A percentile compares a stretch with the other conserved stretches of the same genome.
phyloP scores from a whole-genome alignment of 345 rosid genomes.

The Melaleuca quinquenervia region DNA sequence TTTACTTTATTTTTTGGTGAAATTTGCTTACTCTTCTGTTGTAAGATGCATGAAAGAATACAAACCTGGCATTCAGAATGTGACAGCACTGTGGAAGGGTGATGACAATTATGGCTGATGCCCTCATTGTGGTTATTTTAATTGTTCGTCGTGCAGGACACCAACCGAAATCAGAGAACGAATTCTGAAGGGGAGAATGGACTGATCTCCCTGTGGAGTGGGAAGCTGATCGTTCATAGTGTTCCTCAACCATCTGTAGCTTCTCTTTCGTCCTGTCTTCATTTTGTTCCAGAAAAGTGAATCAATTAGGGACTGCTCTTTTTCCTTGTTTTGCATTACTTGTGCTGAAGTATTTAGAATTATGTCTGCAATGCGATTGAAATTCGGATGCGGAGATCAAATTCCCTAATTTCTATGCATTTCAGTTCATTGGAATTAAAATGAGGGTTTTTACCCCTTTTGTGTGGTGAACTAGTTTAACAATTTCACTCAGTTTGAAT shows the following conservation, averaged over 20 bases:
- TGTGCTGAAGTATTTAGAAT: neutral
- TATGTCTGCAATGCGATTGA: neutral
- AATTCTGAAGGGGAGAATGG: conserved; percentile 97
- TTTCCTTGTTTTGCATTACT: neutral
- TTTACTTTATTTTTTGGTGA: neutral
- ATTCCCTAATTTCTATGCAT: neutral
- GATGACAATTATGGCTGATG: neutral
- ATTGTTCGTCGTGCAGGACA: conserved; percentile 38
- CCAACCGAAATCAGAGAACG: conserved; percentile 75
- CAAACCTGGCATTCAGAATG: neutral
- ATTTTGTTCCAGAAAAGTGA: neutral
- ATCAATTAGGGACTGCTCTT: neutral
- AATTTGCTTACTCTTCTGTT: neutral
- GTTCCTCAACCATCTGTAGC: neutral
- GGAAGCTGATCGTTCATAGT: neutral
- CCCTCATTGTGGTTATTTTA: neutral
- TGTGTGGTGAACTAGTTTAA: neutral
- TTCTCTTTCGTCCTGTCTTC: neutral
- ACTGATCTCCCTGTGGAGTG: conserved; percentile 21
- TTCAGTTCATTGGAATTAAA: neutral
- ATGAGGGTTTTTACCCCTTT: neutral
- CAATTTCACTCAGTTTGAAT: neutral
- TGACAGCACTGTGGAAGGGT: neutral
- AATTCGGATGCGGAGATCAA: neutral
- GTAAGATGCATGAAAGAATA: neutral